Base-by-base conservation (phyloP, 345 rosid genomes). In the Eucalyptus cladocalyx region DNA sequence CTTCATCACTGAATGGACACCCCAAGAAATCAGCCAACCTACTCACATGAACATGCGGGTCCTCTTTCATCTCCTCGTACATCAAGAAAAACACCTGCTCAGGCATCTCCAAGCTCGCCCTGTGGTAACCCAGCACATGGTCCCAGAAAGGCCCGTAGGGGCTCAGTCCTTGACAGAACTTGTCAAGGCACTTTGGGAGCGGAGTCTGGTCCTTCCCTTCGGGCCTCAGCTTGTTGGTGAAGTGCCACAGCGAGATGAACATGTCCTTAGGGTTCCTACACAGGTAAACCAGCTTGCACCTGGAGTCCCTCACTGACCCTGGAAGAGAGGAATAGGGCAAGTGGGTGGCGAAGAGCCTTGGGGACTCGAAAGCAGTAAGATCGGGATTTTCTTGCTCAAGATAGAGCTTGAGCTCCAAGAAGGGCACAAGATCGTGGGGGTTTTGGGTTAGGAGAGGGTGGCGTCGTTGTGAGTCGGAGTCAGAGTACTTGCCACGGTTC, bases 81-180 rank as follows among this genome's bases (percentile, higher is more conserved):
- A 7, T 85, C 12, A 89, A 45, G 83, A 89, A 89, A 47, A 89
- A 50, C 45, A 89, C 90, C 50, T 34, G 34, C 30, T 89, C 62
- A 16, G 90, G 88, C 56, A 34, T 86, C 42, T 86, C 88, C 85
- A 43, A 47, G 48, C 88, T 86, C 2, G 67, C 88, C 65, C 49
- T 87, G 92, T 92, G 91, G 81, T 88, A 93, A 86, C 90, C 94
- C 42, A 88, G 88, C 9, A 92, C 93, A 45, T 89, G 88, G 60
- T 89, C 90, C 90, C 88, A 86, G 60, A 24, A 89, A 9, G 90
- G 90, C 12, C 90, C 88, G 11, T 13, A 86, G 42, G 40, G 9
- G 65, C 85, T 89, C 34, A 48, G 15, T 45, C 90, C 90, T 9
- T 49, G 56, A 58, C 90, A 86, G 65, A 89, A 86, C 85, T 32